A percentile compares a stretch with the other conserved stretches of the same genome.
Conservation (phyloP, 1,139 yeast genomes). For the Yamadazyma membranifaciens region DNA sequence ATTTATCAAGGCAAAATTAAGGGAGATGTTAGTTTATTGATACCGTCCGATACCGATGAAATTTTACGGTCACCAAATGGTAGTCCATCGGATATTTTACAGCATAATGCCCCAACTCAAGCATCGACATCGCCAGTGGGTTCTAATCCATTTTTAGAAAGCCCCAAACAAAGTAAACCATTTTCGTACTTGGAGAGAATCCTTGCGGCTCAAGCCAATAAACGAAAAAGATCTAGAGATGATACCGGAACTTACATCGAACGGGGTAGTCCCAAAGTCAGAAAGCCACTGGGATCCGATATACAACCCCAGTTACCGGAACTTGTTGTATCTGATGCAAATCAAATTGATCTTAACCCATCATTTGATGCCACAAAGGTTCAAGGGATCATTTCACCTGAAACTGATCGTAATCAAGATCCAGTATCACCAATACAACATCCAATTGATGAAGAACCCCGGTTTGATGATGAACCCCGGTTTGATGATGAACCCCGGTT, state of each 20-base stretch:
- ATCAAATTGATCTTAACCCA: no score
- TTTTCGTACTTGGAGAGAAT: slow-evolving; percentile 33
- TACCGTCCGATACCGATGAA: slow-evolving; percentile 10
- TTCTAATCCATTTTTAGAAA: slow-evolving; percentile 7
- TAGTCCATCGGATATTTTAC: not conserved
- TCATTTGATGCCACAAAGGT: no score
- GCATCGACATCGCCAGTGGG: slow-evolving; percentile 4
- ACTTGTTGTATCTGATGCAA: not conserved
- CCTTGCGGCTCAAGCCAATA: slow-evolving; percentile 19
- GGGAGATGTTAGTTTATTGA: slow-evolving; percentile 7
- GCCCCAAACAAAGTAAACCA: slow-evolving; percentile 3
- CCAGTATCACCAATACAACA: not conserved
- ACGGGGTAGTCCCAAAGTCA: slow-evolving; percentile 5
- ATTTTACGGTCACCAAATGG: slow-evolving; percentile 4
- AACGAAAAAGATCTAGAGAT: slow-evolving; percentile 1
- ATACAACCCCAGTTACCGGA: not conserved
- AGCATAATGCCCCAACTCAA: not conserved
- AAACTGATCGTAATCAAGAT: no score
- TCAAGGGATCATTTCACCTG: no score
- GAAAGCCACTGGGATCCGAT: not conserved
- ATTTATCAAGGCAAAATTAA: not conserved
- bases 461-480: slow-evolving; percentile 7
- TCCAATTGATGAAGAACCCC: not conserved
- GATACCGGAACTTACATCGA: not conserved
- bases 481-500: slow-evolving; percentile 1